Evolutionary conservation across 2,329 filamentous ascomycete genomes (phyloP), one percentile per base, ranked within the genome.

Genomic region (Passalora sequoiae): DNA sequence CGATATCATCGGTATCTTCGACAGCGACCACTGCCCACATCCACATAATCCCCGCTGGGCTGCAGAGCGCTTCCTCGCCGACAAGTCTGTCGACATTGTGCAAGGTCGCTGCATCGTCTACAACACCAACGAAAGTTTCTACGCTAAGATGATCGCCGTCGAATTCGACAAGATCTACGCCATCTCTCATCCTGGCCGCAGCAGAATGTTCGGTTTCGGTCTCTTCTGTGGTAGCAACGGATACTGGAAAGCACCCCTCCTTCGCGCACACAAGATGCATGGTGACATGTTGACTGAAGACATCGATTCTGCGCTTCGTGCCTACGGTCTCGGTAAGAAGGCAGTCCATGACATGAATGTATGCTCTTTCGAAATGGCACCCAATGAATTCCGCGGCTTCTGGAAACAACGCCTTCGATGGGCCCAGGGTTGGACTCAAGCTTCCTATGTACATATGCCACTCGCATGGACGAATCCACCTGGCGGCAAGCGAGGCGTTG

Each of bases 101-200:
- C 71, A 74, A 57, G 71, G 71, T 6, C 67, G 71, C 16, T 74
- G 71, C 52, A 64, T 74, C 4, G 61, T 74, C 22, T 71, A 72
- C 60, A 74, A 74, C 53, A 63, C 71, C 4, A 60, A 61, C 9
- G 67, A 69, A 4, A 66, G 60, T 4, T 64, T 71, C 50, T 60
- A 70, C 31, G 66, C 71, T 1, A 66, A 62, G 35, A 69, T 74
- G 68, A 72, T 74, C 12, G 64, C 68, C 2, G 66, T 73, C 24
- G 71, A 74, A 48, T 74, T 74, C 43, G 71, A 74, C 56, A 73
- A 73, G 55, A 74, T 74, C 46, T 74, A 74, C 50, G 71, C 70
- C 2, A 70, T 73, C 8, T 72, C 71, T 8, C 71, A 74, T 49
- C 71, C 71, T 2, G 71, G 71, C 4, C 65, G 71, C 7, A 65